Conservation (phyloP, 78 protist genomes). For the Guillardia theta region DNA sequence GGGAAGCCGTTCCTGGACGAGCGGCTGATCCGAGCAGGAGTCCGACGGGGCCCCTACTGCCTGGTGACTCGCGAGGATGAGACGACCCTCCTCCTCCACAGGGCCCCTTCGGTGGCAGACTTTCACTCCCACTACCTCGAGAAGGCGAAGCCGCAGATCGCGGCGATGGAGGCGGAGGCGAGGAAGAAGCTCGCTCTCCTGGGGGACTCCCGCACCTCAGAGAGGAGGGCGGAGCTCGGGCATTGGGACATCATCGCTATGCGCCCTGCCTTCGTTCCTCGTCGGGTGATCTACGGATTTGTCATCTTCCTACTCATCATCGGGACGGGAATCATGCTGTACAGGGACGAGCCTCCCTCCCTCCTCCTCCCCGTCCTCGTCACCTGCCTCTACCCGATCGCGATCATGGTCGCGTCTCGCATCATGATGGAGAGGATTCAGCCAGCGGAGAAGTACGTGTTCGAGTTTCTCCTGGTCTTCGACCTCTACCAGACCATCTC, state of each 20-base stretch:
- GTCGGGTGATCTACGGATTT: not conserved
- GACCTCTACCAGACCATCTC: not conserved
- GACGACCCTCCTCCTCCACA: not conserved
- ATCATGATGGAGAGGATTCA: not conserved
- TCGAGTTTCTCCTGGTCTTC: slow-evolving; percentile 13
- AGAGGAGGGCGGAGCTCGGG: not conserved
- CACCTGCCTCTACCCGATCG: not conserved
- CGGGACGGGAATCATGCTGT: not conserved
- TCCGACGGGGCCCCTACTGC: not conserved
- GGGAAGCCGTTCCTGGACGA: too few relatives aligned
- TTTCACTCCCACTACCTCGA: too few relatives aligned
- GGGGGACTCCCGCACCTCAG: not conserved
- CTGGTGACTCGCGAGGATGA: not conserved
- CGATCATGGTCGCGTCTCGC: not conserved
- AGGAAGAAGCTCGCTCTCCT: not conserved
- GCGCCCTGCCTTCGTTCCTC: not conserved
- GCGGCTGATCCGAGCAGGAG: not conserved
- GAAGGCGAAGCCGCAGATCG: not conserved
- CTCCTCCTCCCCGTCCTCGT: not conserved
- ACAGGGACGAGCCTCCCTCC: not conserved
- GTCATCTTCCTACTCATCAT: not conserved
- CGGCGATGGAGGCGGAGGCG: not conserved
- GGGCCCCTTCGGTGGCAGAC: not conserved
- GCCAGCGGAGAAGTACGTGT: not conserved
- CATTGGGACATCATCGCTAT: not conserved